Conservation (phyloP, 495 filamentous ascomycete species). For the Aspergillus biplanus region DNA sequence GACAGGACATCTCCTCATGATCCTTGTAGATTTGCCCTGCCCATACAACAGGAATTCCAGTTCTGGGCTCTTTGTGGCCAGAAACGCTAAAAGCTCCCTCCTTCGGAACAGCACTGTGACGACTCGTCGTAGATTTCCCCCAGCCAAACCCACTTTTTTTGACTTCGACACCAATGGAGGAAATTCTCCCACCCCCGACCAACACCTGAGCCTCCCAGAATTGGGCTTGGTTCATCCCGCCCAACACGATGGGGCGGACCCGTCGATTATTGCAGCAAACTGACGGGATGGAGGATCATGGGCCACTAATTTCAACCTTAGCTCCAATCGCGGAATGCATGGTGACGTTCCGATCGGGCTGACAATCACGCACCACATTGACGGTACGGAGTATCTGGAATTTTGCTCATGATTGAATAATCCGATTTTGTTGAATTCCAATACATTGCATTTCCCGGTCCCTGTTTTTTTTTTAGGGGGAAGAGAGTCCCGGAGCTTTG, state of each 20-base stretch:
- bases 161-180: too few species aligned
- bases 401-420: neutral
- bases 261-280: constrained; percentile 14
- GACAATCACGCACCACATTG: constrained; percentile 23
- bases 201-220: constrained; percentile 1
- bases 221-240: constrained; percentile 14
- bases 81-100: too few species aligned
- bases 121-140: neutral
- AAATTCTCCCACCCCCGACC: neutral
- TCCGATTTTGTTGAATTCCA: too few species aligned
- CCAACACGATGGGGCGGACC: constrained; percentile 23
- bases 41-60: neutral
- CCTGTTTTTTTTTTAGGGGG: too few species aligned
- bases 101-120: too few species aligned
- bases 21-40: constrained; percentile 13
- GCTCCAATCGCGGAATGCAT: constrained; percentile 28
- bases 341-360: constrained; percentile 29
- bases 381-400: constrained; percentile 14
- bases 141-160: neutral
- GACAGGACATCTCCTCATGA: constrained; percentile 10
- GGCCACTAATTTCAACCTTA: constrained; percentile 13
- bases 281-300: constrained; percentile 13
- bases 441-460: neutral
- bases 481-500: neutral
- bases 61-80: neutral